Evolutionary conservation across 1,284 basidiomycete species (phyloP), one percentile per base, ranked within the genome.

Genomic region (Ganoderma lingzhi): DNA sequence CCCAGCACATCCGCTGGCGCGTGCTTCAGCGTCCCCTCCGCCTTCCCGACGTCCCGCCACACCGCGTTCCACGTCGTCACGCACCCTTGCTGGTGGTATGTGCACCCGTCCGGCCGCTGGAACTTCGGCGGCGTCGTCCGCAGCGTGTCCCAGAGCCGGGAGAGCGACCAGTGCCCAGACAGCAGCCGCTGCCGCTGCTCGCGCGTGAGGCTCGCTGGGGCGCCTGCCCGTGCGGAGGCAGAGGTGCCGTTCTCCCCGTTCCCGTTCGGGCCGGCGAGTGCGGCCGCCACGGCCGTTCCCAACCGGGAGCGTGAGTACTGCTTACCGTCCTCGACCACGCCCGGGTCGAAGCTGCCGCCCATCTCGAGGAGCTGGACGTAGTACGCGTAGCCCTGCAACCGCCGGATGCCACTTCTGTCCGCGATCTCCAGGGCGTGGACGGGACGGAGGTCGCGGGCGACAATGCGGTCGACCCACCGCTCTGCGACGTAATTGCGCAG

Each of bases 51-150:
- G 3, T 75, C 76, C 30, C 44, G 62, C 79, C 80, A 81, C 28
- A 74, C 72, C 53, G 70, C 60, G 64, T 64, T 41, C 79, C 79
- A 81, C 62, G 77, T 75, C 69, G 68, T 67, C 53, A 77, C 45
- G 69, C 80, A 81, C 12, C 76, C 79, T 58, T 77, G 77, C 67
- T 73, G 70, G 72, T 79, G 78, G 73, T 77, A 79, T 62, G 76
- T 76, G 74, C 79, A 81, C 51, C 76, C 76, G 10, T 77, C 76
- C 30, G 76, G 71, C 12, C 73, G 73, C 63, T 71, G 65, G 70
- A 80, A 77, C 61, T 51, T 66, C 12, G 79, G 80, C 62, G 77
- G 68, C 23, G 37, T 68, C 39, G 60, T n/a, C 15, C 74, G 73
- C 28, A 80, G 69, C 3, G 58, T 59, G 53, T 78, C 76, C 79